Percentiles rank a stretch among this genome's conserved stretches.
phyloP scores from a whole-genome alignment of 2,329 filamentous ascomycete species.

The Cephalotrichum gorgonifer region DNA sequence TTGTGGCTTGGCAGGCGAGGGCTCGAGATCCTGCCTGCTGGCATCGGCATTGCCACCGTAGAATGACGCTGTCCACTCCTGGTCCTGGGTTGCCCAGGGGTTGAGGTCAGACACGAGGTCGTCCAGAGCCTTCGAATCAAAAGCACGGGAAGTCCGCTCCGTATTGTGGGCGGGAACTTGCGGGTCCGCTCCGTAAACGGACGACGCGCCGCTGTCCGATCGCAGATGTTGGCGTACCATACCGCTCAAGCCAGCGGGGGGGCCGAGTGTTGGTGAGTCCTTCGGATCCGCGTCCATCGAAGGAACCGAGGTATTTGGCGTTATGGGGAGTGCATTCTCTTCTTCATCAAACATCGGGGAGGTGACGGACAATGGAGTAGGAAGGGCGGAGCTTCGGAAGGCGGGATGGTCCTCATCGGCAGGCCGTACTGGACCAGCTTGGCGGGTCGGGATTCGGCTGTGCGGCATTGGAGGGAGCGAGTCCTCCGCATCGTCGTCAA shows the following conservation, averaged over 20 bases:
- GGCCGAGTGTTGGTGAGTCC: constrained; percentile 75
- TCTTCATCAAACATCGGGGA: constrained; percentile 13
- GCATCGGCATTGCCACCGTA: neutral
- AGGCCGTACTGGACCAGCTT: constrained; percentile 23
- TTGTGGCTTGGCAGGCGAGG: neutral
- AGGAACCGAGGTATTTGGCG: neutral
- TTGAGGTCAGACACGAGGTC: constrained; percentile 25
- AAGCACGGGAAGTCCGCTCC: constrained; percentile 24
- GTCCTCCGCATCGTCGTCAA: constrained; percentile 32
- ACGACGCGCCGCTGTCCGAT: constrained; percentile 71
- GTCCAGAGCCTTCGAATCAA: constrained; percentile 16
- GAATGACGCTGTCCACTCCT: constrained; percentile 4
- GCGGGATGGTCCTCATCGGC: constrained; percentile 45
- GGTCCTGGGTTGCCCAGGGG: constrained; percentile 32
- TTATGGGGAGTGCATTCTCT: constrained; percentile 5
- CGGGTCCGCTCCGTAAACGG: constrained; percentile 51
- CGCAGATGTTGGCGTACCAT: constrained; percentile 80
- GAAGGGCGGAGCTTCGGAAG: constrained; percentile 33
- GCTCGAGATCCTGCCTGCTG: neutral
- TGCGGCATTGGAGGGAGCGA: constrained; percentile 13
- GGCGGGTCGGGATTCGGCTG: constrained; percentile 10
- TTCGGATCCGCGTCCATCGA: constrained; percentile 14
- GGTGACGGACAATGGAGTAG: constrained; percentile 28
- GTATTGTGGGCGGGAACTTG: constrained; percentile 17
- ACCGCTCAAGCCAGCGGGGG: constrained; percentile 59